Percentiles rank a stretch among this genome's conserved stretches.
These are phyloP conservation scores for Leucogyrophana mollusca DNA, from an alignment of 768 basidiomycete species.

Conservation along the genomic window DNA sequence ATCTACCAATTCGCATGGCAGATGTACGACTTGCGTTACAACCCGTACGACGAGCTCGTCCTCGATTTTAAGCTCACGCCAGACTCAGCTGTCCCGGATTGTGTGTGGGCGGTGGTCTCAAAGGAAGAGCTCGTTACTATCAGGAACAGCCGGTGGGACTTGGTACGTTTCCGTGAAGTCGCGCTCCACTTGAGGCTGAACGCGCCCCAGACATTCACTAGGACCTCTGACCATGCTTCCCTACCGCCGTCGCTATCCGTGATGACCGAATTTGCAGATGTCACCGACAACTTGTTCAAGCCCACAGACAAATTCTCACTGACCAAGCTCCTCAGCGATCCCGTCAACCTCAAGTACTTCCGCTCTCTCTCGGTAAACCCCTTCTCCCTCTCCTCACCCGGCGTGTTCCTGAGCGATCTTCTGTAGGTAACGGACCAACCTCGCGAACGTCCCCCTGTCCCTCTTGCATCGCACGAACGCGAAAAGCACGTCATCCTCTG, in stretches of 20 bases:
- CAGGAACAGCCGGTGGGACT: conserved; percentile 78
- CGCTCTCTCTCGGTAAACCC: conserved; percentile 75
- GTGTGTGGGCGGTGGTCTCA: conserved; percentile 80
- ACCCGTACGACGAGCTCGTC: conserved; percentile 63
- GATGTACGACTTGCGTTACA: conserved; percentile 75
- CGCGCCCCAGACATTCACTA: conserved; percentile 72
- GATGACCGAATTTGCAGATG: conserved; percentile 88
- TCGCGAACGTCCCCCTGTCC: conserved; percentile 57
- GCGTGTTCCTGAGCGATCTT: conserved; percentile 5
- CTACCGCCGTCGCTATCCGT: conserved; percentile 65
- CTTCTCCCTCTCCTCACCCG: not conserved
- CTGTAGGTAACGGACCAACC: conserved; percentile 83
- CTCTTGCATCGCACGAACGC: conserved; percentile 48
- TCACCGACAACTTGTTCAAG: conserved; percentile 78
- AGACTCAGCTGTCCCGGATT: conserved; percentile 46
- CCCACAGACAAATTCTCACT: conserved; percentile 49
- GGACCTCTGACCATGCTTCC: conserved; percentile 61
- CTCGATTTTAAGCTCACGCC: conserved; percentile 76
- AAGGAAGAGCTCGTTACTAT: conserved; percentile 76
- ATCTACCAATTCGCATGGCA: conserved; percentile 59
- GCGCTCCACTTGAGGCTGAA: conserved; percentile 3
- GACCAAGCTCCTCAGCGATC: conserved; percentile 56
- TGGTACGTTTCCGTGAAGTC: conserved; percentile 52
- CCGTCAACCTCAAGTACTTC: conserved; percentile 71
- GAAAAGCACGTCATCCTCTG: conserved; percentile 77